phyloP scores from a whole-genome alignment of 1,284 basidiomycete genomes.

The Rhodotorula sp. region DNA sequence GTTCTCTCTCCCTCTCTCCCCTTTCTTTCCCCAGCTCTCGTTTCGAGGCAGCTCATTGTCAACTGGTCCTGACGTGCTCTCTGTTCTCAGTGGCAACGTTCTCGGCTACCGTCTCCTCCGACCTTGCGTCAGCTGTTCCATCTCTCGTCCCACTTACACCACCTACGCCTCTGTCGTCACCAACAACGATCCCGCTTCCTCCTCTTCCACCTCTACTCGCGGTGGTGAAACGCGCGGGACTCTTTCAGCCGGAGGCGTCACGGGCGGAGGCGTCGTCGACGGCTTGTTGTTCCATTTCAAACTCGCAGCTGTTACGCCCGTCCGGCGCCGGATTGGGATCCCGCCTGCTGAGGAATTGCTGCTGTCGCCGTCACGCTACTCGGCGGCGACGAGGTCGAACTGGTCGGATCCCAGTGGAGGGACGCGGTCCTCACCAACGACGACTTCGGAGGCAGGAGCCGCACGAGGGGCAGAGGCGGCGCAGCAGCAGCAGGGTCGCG shows the following conservation, averaged over 20 bases:
- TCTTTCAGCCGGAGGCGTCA: conserved; percentile 16
- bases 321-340: conserved; percentile 1
- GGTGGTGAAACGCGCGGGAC: not conserved
- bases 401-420: too few species aligned
- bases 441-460: too few species aligned
- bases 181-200: not conserved
- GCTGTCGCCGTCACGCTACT: not conserved
- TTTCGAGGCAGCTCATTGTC: not conserved
- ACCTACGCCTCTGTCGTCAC: conserved; percentile 11
- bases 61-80: not conserved
- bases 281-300: conserved; percentile 22
- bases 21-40: not conserved
- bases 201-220: not conserved
- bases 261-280: conserved; percentile 28
- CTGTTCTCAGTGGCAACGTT: conserved; percentile 20
- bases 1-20: not conserved
- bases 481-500: not conserved
- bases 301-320: not conserved
- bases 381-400: not conserved
- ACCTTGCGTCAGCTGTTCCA: conserved; percentile 21
- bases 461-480: not conserved
- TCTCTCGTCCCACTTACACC: conserved; percentile 14
- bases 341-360: not conserved
- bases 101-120: conserved; percentile 33
- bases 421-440: too few species aligned